Evolutionary conservation across 257 asterid genomes (phyloP).

Genomic region (Solanum ossicruentum): DNA sequence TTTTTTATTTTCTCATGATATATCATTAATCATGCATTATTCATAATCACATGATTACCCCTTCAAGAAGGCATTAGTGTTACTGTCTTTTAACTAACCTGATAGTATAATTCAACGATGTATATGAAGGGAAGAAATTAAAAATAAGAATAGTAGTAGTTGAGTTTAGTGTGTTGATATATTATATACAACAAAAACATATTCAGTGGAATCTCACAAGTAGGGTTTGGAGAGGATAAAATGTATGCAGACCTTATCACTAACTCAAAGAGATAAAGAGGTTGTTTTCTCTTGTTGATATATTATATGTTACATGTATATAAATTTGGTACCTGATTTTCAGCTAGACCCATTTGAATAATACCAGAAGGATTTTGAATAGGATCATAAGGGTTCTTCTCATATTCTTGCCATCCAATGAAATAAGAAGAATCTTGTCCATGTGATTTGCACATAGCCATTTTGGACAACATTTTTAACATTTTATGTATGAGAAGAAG

Average conservation of each 20-base stretch:
- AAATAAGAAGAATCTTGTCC: conserved; percentile 31
- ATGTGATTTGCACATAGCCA: conserved; percentile 20
- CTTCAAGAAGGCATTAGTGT: no score
- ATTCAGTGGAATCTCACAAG: no score
- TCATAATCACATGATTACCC: background rate
- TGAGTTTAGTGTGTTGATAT: background rate
- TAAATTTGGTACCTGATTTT: conserved; percentile 20
- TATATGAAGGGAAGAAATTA: no score
- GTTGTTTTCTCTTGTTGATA: no score
- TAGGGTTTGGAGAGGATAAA: no score
- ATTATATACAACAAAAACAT: background rate
- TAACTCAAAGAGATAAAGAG: no score
- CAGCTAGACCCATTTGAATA: conserved; percentile 31
- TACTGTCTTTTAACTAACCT: no score
- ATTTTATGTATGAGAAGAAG: background rate
- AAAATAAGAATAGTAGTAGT: background rate
- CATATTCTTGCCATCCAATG: conserved; percentile 19
- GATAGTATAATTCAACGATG: no score
- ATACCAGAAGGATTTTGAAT: conserved; percentile 23
- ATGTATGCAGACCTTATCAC: no score
- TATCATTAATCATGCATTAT: background rate
- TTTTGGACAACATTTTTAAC: conserved; percentile 20
- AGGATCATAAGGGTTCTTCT: conserved; percentile 19
- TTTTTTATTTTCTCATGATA: background rate
- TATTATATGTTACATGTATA: background rate